Evolutionary conservation across 106 monocot genomes (phyloP).

Genomic region (Platanthera guangdongensis): DNA sequence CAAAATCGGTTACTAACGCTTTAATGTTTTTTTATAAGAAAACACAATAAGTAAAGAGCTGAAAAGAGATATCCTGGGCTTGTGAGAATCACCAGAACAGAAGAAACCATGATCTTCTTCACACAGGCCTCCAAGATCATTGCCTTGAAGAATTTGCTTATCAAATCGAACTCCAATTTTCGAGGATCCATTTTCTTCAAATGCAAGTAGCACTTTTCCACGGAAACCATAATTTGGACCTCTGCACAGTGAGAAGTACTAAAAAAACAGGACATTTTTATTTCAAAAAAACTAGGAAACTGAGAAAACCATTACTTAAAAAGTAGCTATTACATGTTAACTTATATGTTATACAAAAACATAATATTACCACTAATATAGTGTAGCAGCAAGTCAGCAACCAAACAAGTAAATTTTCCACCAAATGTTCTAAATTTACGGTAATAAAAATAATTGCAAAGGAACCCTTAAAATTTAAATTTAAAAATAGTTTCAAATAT

Average conservation of each 20-base stretch:
- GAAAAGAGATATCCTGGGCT: neutral
- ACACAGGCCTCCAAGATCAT: slow-evolving; percentile 89
- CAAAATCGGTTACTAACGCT: neutral
- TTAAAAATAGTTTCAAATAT: neutral
- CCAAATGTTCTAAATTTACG: neutral
- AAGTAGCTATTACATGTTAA: neutral
- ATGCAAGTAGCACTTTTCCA: slow-evolving; percentile 87
- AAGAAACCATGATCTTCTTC: slow-evolving; percentile 97
- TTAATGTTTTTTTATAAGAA: neutral
- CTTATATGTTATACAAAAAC: neutral
- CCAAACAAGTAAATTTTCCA: neutral
- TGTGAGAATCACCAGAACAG: slow-evolving; percentile 58
- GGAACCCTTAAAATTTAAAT: neutral
- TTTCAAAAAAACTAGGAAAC: neutral
- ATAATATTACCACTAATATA: neutral
- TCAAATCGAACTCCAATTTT: slow-evolving; percentile 98
- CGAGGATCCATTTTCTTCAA: slow-evolving; percentile 83
- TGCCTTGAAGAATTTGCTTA: slow-evolving; percentile 75
- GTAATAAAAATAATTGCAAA: neutral
- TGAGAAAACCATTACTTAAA: neutral
- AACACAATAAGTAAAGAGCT: neutral
- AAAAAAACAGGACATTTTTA: neutral
- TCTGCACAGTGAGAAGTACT: slow-evolving; percentile 28
- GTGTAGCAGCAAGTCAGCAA: neutral
- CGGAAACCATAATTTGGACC: slow-evolving; percentile 79